A percentile compares a stretch with the other conserved stretches of the same genome.
Evolutionary conservation across 78 protist species (phyloP).

Genomic region (Emiliania huxleyi): DNA sequence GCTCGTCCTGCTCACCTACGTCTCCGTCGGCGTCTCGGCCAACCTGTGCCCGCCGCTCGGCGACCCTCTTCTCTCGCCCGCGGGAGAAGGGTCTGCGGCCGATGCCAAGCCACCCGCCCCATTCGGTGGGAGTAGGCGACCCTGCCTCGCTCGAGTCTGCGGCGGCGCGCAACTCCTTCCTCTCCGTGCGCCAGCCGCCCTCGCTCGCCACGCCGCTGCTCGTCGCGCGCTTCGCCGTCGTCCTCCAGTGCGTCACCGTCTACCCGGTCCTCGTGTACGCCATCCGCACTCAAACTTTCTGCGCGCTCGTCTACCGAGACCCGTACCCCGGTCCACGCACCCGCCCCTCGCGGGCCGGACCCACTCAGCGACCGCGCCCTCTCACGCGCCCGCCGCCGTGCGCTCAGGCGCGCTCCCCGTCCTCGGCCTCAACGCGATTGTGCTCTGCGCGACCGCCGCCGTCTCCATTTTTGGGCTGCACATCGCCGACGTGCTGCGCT

Average conservation of each 20-base stretch:
- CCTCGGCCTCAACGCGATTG: neutral
- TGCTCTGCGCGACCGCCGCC: neutral
- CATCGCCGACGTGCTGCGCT: neutral
- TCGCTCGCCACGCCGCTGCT: neutral
- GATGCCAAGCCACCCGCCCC: too few species aligned
- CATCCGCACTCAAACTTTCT: neutral
- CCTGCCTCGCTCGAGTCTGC: neutral
- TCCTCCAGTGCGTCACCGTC: neutral
- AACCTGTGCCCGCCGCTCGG: neutral
- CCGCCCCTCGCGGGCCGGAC: too few species aligned
- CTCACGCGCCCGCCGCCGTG: too few species aligned
- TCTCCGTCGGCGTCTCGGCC: neutral
- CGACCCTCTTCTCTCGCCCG: too few species aligned
- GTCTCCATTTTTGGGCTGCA: neutral
- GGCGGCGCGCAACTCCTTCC: neutral
- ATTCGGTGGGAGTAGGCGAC: too few species aligned
- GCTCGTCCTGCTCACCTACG: neutral
- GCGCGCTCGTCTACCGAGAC: neutral
- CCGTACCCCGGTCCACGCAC: neutral
- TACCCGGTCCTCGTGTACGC: neutral
- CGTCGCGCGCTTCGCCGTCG: neutral
- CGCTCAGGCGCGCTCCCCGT: neutral
- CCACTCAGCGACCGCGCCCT: too few species aligned
- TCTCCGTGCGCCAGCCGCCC: neutral
- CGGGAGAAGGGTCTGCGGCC: too few species aligned